These are phyloP conservation scores for Neurospora africana DNA, from an alignment of 495 filamentous ascomycete genomes.

Conservation along the genomic window DNA sequence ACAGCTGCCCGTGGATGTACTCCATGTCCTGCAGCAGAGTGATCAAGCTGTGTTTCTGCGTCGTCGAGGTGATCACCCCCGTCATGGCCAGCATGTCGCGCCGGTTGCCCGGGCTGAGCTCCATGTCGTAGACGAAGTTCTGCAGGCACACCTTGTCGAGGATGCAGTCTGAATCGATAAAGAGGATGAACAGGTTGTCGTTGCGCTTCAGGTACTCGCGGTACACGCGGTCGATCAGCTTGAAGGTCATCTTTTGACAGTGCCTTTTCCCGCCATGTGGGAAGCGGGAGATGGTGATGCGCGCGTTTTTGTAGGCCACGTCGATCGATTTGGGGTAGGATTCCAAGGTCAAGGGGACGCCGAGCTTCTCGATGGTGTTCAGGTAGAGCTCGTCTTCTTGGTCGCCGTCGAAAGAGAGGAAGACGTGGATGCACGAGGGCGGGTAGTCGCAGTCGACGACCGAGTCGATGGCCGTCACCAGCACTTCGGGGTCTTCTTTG, in stretches of 20 bases:
- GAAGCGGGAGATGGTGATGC: slow-evolving; percentile 89
- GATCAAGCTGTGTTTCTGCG: slow-evolving; percentile 76
- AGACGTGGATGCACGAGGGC: slow-evolving; percentile 85
- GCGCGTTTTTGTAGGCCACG: slow-evolving; percentile 66
- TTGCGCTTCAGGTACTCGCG: slow-evolving; percentile 77
- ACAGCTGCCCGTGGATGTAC: slow-evolving; percentile 94
- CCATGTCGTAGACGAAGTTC: slow-evolving; percentile 99
- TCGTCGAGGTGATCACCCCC: slow-evolving; percentile 92
- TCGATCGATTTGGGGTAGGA: slow-evolving; percentile 87
- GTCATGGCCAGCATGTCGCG: slow-evolving; percentile 97
- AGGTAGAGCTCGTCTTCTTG: slow-evolving; percentile 82
- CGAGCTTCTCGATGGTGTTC: slow-evolving; percentile 77
- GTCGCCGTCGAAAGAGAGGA: slow-evolving; percentile 91
- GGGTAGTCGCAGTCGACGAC: slow-evolving; percentile 95
- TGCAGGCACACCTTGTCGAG: slow-evolving; percentile 86
- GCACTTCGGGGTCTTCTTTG: slow-evolving; percentile 78
- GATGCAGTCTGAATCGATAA: slow-evolving; percentile 98
- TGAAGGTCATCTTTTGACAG: slow-evolving; percentile 91
- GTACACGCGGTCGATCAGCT: slow-evolving; percentile 90
- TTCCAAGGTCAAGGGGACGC: slow-evolving; percentile 66
- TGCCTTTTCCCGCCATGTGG: slow-evolving; percentile 87
- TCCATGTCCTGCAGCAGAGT: slow-evolving; percentile 96
- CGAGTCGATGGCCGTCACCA: slow-evolving; percentile 83
- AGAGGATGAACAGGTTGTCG: slow-evolving; percentile 90
- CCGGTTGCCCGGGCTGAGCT: slow-evolving; percentile 87